These are phyloP conservation scores for Penicillium freii DNA, from an alignment of 2,329 filamentous ascomycete genomes.

Conservation along the genomic window DNA sequence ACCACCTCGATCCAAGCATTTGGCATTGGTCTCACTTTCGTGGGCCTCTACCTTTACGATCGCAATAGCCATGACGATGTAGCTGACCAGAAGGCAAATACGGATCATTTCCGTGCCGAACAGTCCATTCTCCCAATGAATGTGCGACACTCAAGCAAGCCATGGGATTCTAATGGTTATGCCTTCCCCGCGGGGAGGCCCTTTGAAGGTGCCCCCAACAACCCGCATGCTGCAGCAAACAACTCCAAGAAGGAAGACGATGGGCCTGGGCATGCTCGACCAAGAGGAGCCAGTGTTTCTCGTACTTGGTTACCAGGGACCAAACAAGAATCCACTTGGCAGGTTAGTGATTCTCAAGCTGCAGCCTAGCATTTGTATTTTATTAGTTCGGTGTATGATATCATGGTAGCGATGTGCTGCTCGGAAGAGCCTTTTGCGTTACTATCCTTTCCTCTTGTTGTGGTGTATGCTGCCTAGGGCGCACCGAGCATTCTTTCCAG, in stretches of 20 bases:
- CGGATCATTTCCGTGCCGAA: slow-evolving; percentile 61
- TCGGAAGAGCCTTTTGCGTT: neutral
- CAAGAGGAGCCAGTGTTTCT: slow-evolving; percentile 41
- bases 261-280: slow-evolving; percentile 44
- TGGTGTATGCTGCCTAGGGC: neutral
- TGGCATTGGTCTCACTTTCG: slow-evolving; percentile 83
- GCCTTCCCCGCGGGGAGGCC: slow-evolving; percentile 31
- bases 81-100: slow-evolving; percentile 73
- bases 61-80: slow-evolving; percentile 84
- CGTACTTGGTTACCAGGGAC: slow-evolving; percentile 71
- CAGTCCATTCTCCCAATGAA: slow-evolving; percentile 67
- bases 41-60: slow-evolving; percentile 94
- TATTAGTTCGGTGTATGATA: slow-evolving; percentile 16
- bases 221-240: slow-evolving; percentile 18
- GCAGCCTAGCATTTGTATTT: slow-evolving; percentile 17
- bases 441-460: neutral
- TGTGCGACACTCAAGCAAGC: slow-evolving; percentile 36
- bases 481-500: neutral
- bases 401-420: slow-evolving; percentile 12
- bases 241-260: slow-evolving; percentile 46
- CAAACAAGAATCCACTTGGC: slow-evolving; percentile 84
- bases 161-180: slow-evolving; percentile 40
- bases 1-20: slow-evolving; percentile 79
- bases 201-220: slow-evolving; percentile 22
- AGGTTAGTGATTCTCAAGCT: slow-evolving; percentile 44